phyloP scores from a whole-genome alignment of 2,329 filamentous ascomycete species.

The Trichoderma sp. region DNA sequence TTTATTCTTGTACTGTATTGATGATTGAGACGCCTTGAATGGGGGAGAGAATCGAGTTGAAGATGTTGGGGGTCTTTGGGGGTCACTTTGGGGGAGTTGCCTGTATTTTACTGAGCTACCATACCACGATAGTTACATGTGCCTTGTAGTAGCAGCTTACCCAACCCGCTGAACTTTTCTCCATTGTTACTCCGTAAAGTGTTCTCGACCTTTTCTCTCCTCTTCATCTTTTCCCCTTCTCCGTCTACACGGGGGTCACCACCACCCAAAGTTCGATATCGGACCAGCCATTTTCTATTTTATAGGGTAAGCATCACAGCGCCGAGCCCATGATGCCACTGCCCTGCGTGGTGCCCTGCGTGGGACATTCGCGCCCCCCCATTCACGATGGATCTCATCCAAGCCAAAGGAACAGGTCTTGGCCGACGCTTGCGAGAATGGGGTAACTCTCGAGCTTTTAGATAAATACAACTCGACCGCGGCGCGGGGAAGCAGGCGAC shows the following conservation, averaged over 20 bases:
- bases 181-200: not conserved
- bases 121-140: not conserved
- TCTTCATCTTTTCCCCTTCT: not conserved
- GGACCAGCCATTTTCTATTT: not conserved
- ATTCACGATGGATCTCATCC: constrained; percentile 3
- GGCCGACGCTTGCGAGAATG: constrained; percentile 6
- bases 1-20: not conserved
- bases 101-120: too few species aligned
- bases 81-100: not conserved
- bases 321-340: not conserved
- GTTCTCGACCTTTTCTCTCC: not conserved
- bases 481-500: not conserved
- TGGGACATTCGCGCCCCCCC: not conserved
- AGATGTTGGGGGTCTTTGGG: not conserved
- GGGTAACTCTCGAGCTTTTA: constrained; percentile 2
- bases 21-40: too few species aligned
- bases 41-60: not conserved
- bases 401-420: not conserved
- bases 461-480: not conserved
- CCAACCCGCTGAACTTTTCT: not conserved
- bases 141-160: too few species aligned
- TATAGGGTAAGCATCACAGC: not conserved
- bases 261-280: not conserved
- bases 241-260: constrained; percentile 10
- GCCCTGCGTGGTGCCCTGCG: not conserved